Conservation (phyloP, 495 filamentous ascomycete species). For the Aeminium ludgeri region DNA sequence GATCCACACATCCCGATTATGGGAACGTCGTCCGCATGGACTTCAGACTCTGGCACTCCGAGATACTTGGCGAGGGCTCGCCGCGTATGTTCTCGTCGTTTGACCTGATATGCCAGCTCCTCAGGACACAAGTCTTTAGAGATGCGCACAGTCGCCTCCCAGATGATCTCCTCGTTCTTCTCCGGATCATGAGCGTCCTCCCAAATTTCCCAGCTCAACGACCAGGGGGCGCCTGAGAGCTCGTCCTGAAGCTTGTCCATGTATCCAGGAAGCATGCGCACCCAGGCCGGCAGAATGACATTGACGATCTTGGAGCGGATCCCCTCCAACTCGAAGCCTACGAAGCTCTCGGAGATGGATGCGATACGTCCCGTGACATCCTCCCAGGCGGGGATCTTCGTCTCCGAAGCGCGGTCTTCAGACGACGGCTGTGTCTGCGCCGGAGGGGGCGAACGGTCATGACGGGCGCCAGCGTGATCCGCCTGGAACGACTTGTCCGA, state of each 20-base stretch:
- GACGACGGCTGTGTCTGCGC: slow-evolving; percentile 1
- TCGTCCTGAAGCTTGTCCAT: slow-evolving; percentile 74
- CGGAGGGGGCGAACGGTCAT: background rate
- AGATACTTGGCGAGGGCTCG: slow-evolving; percentile 69
- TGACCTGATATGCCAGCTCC: slow-evolving; percentile 52
- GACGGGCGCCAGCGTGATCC: background rate
- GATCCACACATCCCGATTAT: slow-evolving; percentile 86
- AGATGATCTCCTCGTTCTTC: slow-evolving; percentile 68
- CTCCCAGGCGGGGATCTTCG: slow-evolving; percentile 5
- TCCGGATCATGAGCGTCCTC: slow-evolving; percentile 67
- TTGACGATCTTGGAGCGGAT: slow-evolving; percentile 50
- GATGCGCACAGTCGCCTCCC: slow-evolving; percentile 63
- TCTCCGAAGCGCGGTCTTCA: background rate
- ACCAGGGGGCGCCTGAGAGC: slow-evolving; percentile 68
- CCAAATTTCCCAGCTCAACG: slow-evolving; percentile 86
- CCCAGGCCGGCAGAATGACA: slow-evolving; percentile 68
- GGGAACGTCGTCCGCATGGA: slow-evolving; percentile 86
- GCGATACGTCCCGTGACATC: slow-evolving; percentile 6
- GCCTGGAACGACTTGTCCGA: background rate
- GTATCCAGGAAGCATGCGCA: slow-evolving; percentile 54
- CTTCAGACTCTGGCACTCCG: slow-evolving; percentile 52
- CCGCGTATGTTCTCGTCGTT: slow-evolving; percentile 45
- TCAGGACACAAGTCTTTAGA: slow-evolving; percentile 70
- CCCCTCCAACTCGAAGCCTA: slow-evolving; percentile 15
- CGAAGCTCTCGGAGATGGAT: slow-evolving; percentile 4